Base-by-base conservation (phyloP, 1,284 basidiomycete genomes). In the Lignosus rhinocerotis region DNA sequence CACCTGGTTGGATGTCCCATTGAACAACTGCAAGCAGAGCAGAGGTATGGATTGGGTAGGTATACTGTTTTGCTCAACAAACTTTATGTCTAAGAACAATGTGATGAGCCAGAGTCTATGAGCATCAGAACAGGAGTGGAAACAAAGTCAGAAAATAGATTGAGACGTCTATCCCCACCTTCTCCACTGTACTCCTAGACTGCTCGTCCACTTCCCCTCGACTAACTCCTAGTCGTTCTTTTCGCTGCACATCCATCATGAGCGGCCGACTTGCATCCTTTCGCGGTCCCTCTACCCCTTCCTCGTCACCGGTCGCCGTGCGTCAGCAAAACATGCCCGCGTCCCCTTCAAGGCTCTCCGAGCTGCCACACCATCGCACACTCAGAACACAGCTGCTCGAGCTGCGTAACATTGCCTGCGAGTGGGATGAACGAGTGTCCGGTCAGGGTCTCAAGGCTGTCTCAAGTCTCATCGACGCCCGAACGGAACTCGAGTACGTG, bases 401-500 rank as follows among this genome's bases (percentile, higher is more conserved):
- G 61, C 68, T 92, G 19, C 80, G 81, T 5, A 70, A 76, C 12
- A 77, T 82, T 33, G 73, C 85, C 8, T 77, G 84, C 58, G 88
- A 83, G 51, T 93, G 90, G 91, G 87, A 92, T 61, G 85, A 90
- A 62, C 76, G 92, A 51, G 83, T 92, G 1, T 77, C 87, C 14
- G 68, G 85, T n/a, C 89, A 93, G 66, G 91, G 91, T 2, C 71
- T 90, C 25, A 88, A 83, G 64, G 81, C 87, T 5, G 82, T 80
- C 6, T 84, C 79, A 59, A 80, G 75, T 54, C 75, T 92, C 32
- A 80, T 90, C 6, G 89, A 93, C 67, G 74, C 86, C 14, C 77
- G 90, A 49, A 93, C 90, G 25, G 89, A 92, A 64, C 76, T 93
- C 48, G 86, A 90, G 90, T 93, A 73, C 64, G 86, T 78, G 16